Evolutionary conservation across 495 filamentous ascomycete genomes (phyloP).

Genomic region (Aspergillus saccharolyticus): DNA sequence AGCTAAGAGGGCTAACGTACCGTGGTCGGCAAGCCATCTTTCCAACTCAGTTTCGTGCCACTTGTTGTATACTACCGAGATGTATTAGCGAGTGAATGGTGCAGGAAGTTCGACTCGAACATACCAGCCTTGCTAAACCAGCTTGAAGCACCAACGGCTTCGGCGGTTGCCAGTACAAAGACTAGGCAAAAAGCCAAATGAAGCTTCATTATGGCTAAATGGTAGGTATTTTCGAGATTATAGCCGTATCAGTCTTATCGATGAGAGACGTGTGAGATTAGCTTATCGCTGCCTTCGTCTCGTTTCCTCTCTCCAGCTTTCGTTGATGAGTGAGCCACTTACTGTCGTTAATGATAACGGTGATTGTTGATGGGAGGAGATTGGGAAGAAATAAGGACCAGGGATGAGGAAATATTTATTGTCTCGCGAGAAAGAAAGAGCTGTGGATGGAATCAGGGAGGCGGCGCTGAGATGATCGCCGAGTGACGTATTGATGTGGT

Average conservation of each 20-base stretch:
- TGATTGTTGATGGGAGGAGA: background rate
- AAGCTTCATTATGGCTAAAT: slow-evolving; percentile 62
- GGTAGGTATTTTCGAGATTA: background rate
- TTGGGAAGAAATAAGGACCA: background rate
- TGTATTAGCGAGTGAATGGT: background rate
- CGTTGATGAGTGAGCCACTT: background rate
- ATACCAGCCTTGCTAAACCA: slow-evolving; percentile 83
- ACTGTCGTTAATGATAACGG: background rate
- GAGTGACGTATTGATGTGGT: slow-evolving; percentile 40
- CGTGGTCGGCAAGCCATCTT: slow-evolving; percentile 90
- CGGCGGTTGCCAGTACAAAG: slow-evolving; percentile 60
- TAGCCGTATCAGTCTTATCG: background rate
- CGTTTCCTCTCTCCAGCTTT: background rate
- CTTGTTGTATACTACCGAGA: slow-evolving; percentile 79
- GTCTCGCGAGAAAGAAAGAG: slow-evolving; percentile 1
- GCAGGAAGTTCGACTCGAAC: slow-evolving; percentile 24
- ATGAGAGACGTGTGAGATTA: background rate
- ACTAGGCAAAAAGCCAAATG: slow-evolving; percentile 60
- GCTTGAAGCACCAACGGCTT: slow-evolving; percentile 61
- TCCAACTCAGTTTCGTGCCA: slow-evolving; percentile 98
- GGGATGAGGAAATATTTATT: slow-evolving; percentile 3
- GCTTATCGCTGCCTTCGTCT: background rate
- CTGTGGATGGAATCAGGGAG: slow-evolving; percentile 9
- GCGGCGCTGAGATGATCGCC: slow-evolving; percentile 30
- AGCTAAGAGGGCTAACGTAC: slow-evolving; percentile 14